Base-by-base conservation (phyloP, 805 yeast genomes). In the Wickerhamomyces hampshirensis region DNA sequence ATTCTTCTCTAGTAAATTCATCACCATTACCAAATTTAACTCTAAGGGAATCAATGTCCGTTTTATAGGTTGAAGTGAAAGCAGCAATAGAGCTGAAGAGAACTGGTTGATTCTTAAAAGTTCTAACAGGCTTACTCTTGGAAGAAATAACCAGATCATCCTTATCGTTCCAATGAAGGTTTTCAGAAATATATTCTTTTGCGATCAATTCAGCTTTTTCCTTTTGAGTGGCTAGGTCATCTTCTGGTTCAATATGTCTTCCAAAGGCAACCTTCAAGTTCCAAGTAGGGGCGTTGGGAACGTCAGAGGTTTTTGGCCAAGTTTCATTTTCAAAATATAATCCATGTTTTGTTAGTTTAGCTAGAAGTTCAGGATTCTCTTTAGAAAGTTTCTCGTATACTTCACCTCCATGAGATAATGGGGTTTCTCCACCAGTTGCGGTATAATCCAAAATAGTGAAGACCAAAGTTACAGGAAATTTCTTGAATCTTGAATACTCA, bases 241-340 rank as follows among this genome's bases (percentile, higher is more conserved):
- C 63, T 3, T 35, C 40, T 3, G 41, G 45, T 6, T 35, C 28
- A 12, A 52, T 46, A n/a, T 58, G 39, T 30, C 56, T 39, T 4
- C 66, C 66, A 45, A 59, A 62, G 17, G 58, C 51, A 18, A 47
- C 58, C 18, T 43, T 46, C 38, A 56, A 58, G n/a, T 34, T 33
- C 66, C 66, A 62, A 18, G 44, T 33, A 1, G 53, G 41, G 14
- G 39, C 42, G 21, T 42, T 47, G 4, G 35, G 19, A 3, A 8
- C 30, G 3, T 7, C 28, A 2, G 51, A 40, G 8, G 28, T 43
- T 11, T 43, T 35, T 4, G 55, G 50, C 62, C 63, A 62, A 5
- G 37, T 37, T 35, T 62, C 65, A 11, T 40, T 26, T 6, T 44
- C 37, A 35, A 53, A 47, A 19, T 43, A 50, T 6, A 61, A 37